Base-by-base conservation (phyloP, 371 early-diverging fungal genomes). In the Dentiscutata heterogama region DNA sequence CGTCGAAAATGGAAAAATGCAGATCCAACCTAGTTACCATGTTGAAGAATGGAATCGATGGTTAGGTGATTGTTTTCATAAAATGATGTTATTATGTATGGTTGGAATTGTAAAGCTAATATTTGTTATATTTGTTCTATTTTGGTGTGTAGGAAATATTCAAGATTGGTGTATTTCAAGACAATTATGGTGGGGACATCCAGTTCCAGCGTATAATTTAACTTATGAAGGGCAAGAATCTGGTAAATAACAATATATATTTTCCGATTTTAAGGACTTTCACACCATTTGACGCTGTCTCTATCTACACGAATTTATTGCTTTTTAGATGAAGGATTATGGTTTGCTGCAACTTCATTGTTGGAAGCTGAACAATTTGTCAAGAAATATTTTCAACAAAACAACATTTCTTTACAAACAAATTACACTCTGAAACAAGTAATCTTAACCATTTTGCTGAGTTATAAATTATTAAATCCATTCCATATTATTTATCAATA, bases 131-230 rank as follows among this genome's bases (percentile, higher is more conserved):
- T 16, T 53, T 42, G 3, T 14, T 67, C 20, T n/a, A 74, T 68
- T 35, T 51, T 39, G 8, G 50, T 31, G 35, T 5, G 61, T 79
- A 87, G 95, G 94, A 76, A 96, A 96, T 83, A 95, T 95, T 67
- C 95, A 97, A 84, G 99, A 99, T 87, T 99, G 99, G 99, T 99
- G 99, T 82, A 94, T 98, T 51, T 98, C 98, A 13, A 92, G 99
- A 65, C 99, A 99, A 87, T 87, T 99, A 67, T 99, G 99, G 99
- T 99, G 99, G 99, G 99, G 99, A 20, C 99, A 99, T 85, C 92
- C 96, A 68, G 95, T 99, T 80, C 99, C 99, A n/a, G 98, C 99
- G 2, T 99, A 98, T 88, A 91, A 90, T 42, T 87, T 97, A 64
- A 84, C 85, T 51, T 86, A 94, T 72, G 85, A 86, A 46, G 83